A percentile compares a stretch with the other conserved stretches of the same genome.
Conservation (phyloP, 805 yeast genomes). For the Yamadazyma tumulicola region DNA sequence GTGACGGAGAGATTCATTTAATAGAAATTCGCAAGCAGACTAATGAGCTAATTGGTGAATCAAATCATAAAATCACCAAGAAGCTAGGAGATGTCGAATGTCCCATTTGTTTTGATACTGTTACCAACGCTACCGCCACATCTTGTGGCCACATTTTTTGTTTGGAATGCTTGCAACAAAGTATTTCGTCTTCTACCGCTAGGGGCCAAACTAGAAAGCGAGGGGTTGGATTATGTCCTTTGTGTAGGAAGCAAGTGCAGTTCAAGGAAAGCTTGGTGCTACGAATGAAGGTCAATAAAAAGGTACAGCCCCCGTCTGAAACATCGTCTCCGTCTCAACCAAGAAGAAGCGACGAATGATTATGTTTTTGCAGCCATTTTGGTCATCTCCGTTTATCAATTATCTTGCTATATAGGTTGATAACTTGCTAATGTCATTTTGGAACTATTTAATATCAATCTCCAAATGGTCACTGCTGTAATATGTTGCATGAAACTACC, state of each 20-base stretch:
- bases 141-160: conserved; percentile 44
- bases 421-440: no score
- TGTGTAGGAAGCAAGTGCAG: conserved; percentile 36
- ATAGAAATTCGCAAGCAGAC: conserved; percentile 38
- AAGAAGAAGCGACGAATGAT: no score
- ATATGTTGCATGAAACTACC: no score
- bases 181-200: conserved; percentile 38
- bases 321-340: conserved; percentile 1
- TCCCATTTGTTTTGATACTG: conserved; percentile 43
- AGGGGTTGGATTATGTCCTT: conserved; percentile 43
- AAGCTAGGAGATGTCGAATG: conserved; percentile 36
- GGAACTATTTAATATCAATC: no score
- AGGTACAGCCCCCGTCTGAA: conserved; percentile 10
- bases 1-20: conserved; percentile 34
- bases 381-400: no score
- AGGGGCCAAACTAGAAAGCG: conserved; percentile 36
- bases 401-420: no score
- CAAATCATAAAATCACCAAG: conserved; percentile 20
- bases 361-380: no score
- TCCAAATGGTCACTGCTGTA: no score
- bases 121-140: conserved; percentile 37
- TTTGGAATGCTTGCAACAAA: conserved; percentile 39
- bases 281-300: conserved; percentile 17
- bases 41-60: conserved; percentile 27
- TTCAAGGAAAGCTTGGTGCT: conserved; percentile 34